phyloP scores from a whole-genome alignment of 768 basidiomycete species.

The Suillus fuscotomentosus region DNA sequence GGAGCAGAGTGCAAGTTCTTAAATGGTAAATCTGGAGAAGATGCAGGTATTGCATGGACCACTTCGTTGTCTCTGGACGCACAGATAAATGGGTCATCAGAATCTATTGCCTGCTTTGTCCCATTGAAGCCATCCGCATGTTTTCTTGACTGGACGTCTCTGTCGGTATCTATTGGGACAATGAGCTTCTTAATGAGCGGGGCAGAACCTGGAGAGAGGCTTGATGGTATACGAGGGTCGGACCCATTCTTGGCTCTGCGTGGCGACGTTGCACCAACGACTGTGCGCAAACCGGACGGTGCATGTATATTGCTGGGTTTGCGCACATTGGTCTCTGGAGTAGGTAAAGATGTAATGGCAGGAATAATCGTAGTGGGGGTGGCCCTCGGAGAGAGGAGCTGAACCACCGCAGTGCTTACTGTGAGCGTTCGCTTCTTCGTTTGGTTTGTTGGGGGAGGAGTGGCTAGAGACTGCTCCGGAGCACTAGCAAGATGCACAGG shows the following conservation, averaged over 20 bases:
- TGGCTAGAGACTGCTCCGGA: conserved; percentile 10
- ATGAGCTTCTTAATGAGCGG: background rate
- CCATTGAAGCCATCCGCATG: background rate
- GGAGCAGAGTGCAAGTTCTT: background rate
- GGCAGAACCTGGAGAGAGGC: background rate
- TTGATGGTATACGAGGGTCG: background rate
- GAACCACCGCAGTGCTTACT: background rate
- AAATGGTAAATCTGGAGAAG: background rate
- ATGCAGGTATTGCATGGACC: background rate
- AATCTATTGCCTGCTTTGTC: background rate
- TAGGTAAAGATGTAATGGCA: conserved; percentile 11
- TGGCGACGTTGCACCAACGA: background rate
- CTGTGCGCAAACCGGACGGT: background rate
- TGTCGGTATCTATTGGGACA: background rate
- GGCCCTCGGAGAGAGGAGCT: background rate
- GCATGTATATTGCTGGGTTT: background rate
- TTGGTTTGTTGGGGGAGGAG: conserved; percentile 8
- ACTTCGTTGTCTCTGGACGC: background rate
- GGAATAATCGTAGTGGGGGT: background rate
- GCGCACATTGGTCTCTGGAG: conserved; percentile 16
- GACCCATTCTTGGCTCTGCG: background rate
- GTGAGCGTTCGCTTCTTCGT: background rate
- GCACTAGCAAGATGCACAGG: background rate
- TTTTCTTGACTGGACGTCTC: background rate
- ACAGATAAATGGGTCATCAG: conserved; percentile 1